Base-by-base conservation (phyloP, 495 filamentous ascomycete genomes). In the Podospora pseudopauciseta region DNA sequence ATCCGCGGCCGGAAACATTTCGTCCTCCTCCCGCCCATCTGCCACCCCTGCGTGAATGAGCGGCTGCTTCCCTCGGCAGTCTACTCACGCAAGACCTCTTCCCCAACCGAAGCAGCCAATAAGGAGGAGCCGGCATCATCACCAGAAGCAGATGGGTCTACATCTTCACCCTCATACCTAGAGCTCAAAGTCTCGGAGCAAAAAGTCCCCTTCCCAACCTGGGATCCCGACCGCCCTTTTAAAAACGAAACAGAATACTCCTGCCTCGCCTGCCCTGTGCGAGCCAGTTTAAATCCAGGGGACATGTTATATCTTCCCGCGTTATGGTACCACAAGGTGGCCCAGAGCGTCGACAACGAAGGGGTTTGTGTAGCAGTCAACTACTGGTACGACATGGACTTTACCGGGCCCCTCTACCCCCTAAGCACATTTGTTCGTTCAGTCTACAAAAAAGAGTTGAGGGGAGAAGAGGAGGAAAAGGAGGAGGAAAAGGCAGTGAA, bases 241-340 rank as follows among this genome's bases (percentile, higher is more conserved):
- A 67, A 76, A 26, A 73, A 79, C 15, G 70, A 78, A 16, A 89
- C 88, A 13, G 65, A 64, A 28, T 91, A 86, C 68, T 89, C 86
- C 30, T 67, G 78, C 53, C 76, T 87, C 23, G 84, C 82, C 2
- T 76, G 73, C 65, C 87, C 89, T 3, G 64, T 91, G 67, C 78
- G 83, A 7, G 87, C 92, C 6, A 87, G 85, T 9, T 74, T 93
- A 11, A 71, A 86, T 1, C 81, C 84, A n/a, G 91, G 91, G 1
- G 91, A 94, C 77, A 89, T 94, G 84, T 71, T 94, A n/a, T 94
- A 93, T 77, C 75, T 94, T 26, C 91, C 91, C 23, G 85, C 88
- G 27, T 82, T 92, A 78, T 92, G 90, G 90, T 84, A 84, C 63
- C 82, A 84, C 78, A 91, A 92, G 73, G 91, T 94, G 11, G 86